A percentile compares a stretch with the other conserved stretches of the same genome.
Evolutionary conservation across 202 grass and related monocot species (phyloP).

Genomic region (Carex arenaria): DNA sequence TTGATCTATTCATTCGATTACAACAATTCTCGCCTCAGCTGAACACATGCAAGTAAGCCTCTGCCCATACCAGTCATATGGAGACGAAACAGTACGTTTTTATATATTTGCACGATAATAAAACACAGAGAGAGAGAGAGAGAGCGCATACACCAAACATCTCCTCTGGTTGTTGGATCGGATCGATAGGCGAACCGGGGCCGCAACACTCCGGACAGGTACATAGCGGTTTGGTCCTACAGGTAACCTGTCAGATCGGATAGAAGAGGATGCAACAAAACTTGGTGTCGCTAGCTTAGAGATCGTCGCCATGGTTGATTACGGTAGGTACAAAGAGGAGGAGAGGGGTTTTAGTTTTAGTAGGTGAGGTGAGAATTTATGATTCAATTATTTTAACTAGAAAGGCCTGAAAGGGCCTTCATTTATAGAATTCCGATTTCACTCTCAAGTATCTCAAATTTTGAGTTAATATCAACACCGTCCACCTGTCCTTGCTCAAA

Average conservation of each 20-base stretch:
- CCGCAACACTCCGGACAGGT: not conserved
- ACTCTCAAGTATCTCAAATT: too few relatives aligned
- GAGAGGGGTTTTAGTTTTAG: constrained; percentile 19
- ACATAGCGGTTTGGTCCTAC: constrained; percentile 13
- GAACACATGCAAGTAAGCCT: not conserved
- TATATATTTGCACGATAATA: not conserved
- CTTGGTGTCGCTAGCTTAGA: constrained; percentile 62
- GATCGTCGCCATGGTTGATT: constrained; percentile 45
- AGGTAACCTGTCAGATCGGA: constrained; percentile 29
- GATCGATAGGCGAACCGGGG: constrained; percentile 31
- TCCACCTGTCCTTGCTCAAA: too few relatives aligned
- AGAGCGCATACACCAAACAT: constrained; percentile 27
- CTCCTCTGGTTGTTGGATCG: constrained; percentile 11
- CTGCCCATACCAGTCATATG: not conserved
- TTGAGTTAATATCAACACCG: too few relatives aligned
- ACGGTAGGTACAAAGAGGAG: not conserved
- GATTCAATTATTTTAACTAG: constrained; percentile 13
- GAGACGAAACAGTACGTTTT: not conserved
- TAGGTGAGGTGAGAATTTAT: constrained; percentile 18
- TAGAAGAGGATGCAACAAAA: constrained; percentile 13
- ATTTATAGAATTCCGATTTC: not conserved
- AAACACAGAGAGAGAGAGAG: not conserved
- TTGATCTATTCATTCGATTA: not conserved
- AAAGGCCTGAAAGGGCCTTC: not conserved
- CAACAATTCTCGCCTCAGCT: not conserved